Evolutionary conservation across 768 basidiomycete species (phyloP).

Genomic region (Chlorophyllum brunneum): DNA sequence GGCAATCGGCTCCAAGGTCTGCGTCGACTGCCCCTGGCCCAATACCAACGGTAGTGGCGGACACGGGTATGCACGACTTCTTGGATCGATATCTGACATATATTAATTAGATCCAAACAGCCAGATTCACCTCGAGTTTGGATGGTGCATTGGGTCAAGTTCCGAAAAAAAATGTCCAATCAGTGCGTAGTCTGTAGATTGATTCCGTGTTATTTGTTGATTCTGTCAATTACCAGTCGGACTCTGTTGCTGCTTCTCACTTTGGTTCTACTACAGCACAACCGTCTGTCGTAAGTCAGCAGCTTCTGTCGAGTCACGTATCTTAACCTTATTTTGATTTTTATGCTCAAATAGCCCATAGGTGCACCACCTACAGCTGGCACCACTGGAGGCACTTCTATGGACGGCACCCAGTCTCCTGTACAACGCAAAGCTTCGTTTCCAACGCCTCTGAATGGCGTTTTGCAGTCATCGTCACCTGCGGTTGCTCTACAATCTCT

Average conservation of each 20-base stretch:
- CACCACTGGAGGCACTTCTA: neutral
- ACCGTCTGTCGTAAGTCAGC: neutral
- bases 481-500: neutral
- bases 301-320: neutral
- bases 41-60: neutral
- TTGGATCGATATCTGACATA: too few species aligned
- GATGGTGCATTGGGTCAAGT: neutral
- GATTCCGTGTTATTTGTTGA: neutral
- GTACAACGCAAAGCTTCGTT: neutral
- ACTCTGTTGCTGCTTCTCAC: neutral
- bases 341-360: neutral
- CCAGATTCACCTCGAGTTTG: neutral
- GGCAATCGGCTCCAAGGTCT: neutral
- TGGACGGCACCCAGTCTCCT: too few species aligned
- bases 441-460: neutral
- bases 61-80: neutral
- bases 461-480: neutral
- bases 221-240: neutral
- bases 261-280: neutral
- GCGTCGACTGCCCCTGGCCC: neutral
- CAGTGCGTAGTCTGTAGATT: neutral
- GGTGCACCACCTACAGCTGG: neutral
- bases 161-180: neutral
- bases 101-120: neutral
- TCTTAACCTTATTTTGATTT: neutral